Base-by-base conservation (phyloP, 768 basidiomycete species). In the Leucosporidium scottii region DNA sequence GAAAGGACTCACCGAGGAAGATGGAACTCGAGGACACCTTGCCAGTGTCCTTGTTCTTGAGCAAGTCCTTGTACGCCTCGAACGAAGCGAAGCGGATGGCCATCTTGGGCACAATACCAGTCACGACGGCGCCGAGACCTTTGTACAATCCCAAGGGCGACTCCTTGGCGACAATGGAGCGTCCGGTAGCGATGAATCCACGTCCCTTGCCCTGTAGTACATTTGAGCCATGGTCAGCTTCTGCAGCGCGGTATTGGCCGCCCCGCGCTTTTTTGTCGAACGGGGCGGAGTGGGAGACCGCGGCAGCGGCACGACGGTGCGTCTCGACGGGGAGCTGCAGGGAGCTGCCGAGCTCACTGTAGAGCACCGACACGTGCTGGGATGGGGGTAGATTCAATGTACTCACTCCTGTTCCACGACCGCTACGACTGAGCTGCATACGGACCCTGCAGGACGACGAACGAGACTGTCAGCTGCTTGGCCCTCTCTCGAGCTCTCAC, bases 61-160 rank as follows among this genome's bases (percentile, higher is more conserved):
- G 79, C 83, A 84, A 86, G 0, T 81, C 84, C 78, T 94, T 93
- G 83, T 99, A 99, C 55, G 86, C 82, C 81, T 99, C 96, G 77
- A 99, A 99, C 78, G 90, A 91, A 15, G 94, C 93, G 78, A 98
- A 99, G 47, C 96, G 89, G 76, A 93, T 97, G 58, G 92, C 92
- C 96, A 99, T 99, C 81, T 99, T 99, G 1, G 96, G 96, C 12
- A 97, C 91, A 78, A 99, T 99, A 17, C 96, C 96, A 17, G 90
- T 87, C 56, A 94, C 81, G 53, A 99, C 96, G 13, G 96, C 96
- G 27, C 96, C 96, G 48, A 99, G 85, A 4, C 75, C 96, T 78
- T 99, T 99, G 85, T 98, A 99, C 49, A 99, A 80, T 3, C 96
- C 96, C 49, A 98, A 83, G 0, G 92, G 91, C 4, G 93, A 93